Percentiles rank a stretch among this genome's conserved stretches.
phyloP scores from a whole-genome alignment of 306 rosid genomes.

The Vicia faba region DNA sequence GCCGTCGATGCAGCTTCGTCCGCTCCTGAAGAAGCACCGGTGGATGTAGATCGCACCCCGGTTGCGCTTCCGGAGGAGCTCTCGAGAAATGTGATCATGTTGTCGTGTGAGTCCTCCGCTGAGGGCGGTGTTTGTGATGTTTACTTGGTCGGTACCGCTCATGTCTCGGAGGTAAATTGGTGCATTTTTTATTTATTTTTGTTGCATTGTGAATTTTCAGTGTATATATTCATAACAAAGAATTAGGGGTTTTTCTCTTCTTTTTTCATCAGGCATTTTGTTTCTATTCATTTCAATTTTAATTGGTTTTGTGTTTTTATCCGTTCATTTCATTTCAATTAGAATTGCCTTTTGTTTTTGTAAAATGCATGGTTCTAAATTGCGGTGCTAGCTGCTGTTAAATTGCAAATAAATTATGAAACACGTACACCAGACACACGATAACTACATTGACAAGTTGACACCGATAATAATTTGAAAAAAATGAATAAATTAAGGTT shows the following conservation, averaged over 20 bases:
- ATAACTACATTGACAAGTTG: too few species aligned
- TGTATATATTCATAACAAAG: conserved; percentile 12
- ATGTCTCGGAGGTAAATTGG: conserved; percentile 74
- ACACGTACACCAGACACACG: too few species aligned
- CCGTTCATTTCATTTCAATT: neutral
- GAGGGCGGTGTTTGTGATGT: conserved; percentile 76
- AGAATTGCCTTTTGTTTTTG: neutral
- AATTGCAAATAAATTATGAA: neutral
- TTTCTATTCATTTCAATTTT: neutral
- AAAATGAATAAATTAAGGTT: too few species aligned
- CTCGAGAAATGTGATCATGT: conserved; percentile 58
- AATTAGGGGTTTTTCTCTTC: neutral
- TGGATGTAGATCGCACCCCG: conserved; percentile 41
- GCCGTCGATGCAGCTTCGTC: conserved; percentile 24
- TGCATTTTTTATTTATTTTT: neutral
- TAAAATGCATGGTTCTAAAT: neutral
- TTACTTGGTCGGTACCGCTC: conserved; percentile 87
- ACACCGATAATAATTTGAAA: too few species aligned
- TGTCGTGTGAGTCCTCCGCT: conserved; percentile 75
- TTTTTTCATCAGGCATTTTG: neutral
- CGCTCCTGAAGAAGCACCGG: conserved; percentile 25
- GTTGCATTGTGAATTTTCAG: conserved; percentile 28
- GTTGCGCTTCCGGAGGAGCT: conserved; percentile 72
- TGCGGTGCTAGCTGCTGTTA: neutral
- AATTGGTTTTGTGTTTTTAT: neutral